These are phyloP conservation scores for Plasmodium vivax DNA, from an alignment of 169 alveolate genomes.

Conservation along the genomic window DNA sequence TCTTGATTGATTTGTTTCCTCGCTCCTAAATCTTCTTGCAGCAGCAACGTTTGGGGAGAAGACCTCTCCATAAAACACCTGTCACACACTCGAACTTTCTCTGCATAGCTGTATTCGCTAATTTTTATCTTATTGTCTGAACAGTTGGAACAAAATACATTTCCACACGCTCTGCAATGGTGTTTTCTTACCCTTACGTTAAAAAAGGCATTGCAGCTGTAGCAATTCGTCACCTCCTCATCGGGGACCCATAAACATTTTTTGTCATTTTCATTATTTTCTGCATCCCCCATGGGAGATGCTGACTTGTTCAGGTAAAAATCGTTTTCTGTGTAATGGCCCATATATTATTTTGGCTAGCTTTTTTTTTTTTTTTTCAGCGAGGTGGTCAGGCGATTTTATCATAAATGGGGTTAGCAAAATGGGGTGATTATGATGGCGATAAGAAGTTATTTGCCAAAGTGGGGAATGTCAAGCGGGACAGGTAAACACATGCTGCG, in stretches of 20 bases:
- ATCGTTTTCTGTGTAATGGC: conserved; percentile 21
- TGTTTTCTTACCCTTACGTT: conserved; percentile 72
- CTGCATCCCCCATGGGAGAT: conserved; percentile 40
- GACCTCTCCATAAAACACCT: conserved; percentile 81
- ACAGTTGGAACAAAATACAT: conserved; percentile 74
- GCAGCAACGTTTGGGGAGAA: conserved; percentile 81
- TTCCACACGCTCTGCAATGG: conserved; percentile 75
- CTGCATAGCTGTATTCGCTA: conserved; percentile 59
- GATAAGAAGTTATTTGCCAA: background rate
- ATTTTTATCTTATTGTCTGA: conserved; percentile 63
- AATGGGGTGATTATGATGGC: background rate
- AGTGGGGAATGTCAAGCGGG: background rate
- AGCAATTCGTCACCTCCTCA: conserved; percentile 70
- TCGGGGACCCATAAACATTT: conserved; percentile 70
- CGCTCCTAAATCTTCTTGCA: conserved; percentile 86
- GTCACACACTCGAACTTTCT: conserved; percentile 77
- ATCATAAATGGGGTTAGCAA: background rate
- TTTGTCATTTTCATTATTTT: conserved; percentile 49
- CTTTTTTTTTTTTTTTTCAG: background rate
- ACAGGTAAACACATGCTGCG: background rate
- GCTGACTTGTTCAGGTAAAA: conserved; percentile 18
- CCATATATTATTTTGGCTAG: conserved; percentile 50
- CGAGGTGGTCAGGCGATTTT: background rate
- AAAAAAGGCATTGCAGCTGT: conserved; percentile 58
- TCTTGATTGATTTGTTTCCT: conserved; percentile 83